Evolutionary conservation across 805 yeast genomes (phyloP), one percentile per base, ranked within the genome.

Genomic region (Saccharomycopsis microspora): DNA sequence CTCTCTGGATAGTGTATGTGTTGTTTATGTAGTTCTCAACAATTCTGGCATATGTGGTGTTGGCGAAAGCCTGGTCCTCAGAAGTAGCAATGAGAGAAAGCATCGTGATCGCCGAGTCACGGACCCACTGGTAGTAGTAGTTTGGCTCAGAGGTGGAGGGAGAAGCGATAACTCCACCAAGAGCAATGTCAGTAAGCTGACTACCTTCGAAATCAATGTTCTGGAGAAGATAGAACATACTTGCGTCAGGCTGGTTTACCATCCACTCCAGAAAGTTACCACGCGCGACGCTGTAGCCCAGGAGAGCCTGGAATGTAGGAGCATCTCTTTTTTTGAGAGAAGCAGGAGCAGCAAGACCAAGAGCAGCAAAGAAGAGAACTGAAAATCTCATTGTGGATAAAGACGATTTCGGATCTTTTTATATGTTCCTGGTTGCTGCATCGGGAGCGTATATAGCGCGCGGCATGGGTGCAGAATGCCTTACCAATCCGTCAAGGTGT

Each of bases 21-120:
- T 78, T 78, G 46, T 68, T 68, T 33, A 90, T 69, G 58, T 85
- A 89, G 38, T 75, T 69, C 52, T 82, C 81, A 30, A 88, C 60
- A 3, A 62, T 58, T 3, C 57, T 55, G 3, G 57, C 55, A 11
- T 40, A 35, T 9, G 46, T 35, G 8, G 39, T 31, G 31, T 48
- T 42, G 3, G 51, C 57, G 10, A 51, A 50, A 10, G 55, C 57
- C 31, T 54, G 45, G 51, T 76, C 82, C 31, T 66, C 68, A 46
- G 75, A 62, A 50, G 62, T 62, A 43, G 72, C 68, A n/a, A 80
- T 64, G 48, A 83, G 4, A 4, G 49, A 31, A 7, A 48, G 35
- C 62, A 0, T 83, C 3, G 88, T 78, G 44, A 83, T 69, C 0
- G 89, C 89, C 32, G 82, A 74, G 59, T 83, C 93, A 54, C 93